Base-by-base conservation (phyloP, 2,329 filamentous ascomycete species). In the Ascochyta rabiei region DNA sequence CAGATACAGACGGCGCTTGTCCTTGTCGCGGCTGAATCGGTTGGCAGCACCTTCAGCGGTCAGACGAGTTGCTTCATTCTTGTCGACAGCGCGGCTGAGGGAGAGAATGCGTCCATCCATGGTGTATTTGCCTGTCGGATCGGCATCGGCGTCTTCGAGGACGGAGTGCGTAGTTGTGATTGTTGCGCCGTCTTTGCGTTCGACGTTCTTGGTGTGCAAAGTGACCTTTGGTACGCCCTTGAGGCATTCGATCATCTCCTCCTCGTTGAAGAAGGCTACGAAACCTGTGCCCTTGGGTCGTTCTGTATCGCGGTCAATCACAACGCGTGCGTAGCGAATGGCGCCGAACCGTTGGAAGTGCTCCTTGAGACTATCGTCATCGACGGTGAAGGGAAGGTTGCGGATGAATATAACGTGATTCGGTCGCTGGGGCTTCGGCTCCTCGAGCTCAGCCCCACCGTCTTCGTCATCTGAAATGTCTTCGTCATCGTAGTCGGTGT, bases 281-380 rank as follows among this genome's bases (percentile, higher is more conserved):
- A 99, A 99, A 4, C 89, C 95, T 28, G 93, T 98, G 23, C 95
- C 95, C 42, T 90, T 91, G 2, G 95, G 91, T 46, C 91, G 88
- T 64, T 93, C 92, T 0, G 91, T 96, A 21, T 86, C 85, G 41
- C 83, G 88, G 71, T 99, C 93, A 71, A 96, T 84, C 33, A 99
- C 96, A 9, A 97, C 88, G 61, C 96, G 85, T 5, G 93, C 95
- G 73, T 98, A 99, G 33, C 93, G 86, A 34, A 97, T 81, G n/a
- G 83, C 84, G 23, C 95, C 96, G 68, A 99, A 98, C 67, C 88
- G 82, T n/a, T 81, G 80, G 70, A 99, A 99, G 73, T 97, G 93
- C 45, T 87, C 82, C 70, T 93, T 89, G 39, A 99, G 84, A 43
- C 86, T 83, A 46, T 92, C 88, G 66, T 99, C 93, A 16, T 89